Percentiles rank a stretch among this genome's conserved stretches.
Conservation (phyloP, 129 eudicot species). For the Daucus carota region DNA sequence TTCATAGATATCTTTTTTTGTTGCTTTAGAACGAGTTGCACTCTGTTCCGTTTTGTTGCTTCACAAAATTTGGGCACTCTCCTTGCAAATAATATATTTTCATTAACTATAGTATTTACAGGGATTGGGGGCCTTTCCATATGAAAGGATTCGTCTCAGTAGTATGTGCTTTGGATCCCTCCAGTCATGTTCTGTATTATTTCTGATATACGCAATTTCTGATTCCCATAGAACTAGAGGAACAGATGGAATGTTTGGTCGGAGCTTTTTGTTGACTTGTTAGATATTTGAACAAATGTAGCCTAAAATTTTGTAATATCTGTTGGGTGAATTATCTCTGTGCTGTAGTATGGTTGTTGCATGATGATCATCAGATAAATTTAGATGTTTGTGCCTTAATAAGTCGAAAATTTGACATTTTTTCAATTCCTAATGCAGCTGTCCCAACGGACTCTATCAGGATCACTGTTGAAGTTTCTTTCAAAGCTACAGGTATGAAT, state of each 20-base stretch:
- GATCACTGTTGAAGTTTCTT: conserved; percentile 83
- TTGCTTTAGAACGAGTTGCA: background rate
- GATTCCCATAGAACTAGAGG: background rate
- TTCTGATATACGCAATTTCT: background rate
- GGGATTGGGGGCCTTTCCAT: background rate
- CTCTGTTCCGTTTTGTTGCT: background rate
- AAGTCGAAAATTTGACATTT: background rate
- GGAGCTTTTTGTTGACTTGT: background rate
- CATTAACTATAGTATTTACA: background rate
- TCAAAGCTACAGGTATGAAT: conserved; percentile 88
- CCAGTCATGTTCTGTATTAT: background rate
- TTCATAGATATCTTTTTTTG: background rate
- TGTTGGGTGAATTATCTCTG: background rate
- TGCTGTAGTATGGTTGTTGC: background rate
- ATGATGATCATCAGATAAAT: background rate
- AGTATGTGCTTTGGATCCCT: background rate
- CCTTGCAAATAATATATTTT: background rate
- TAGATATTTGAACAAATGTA: background rate
- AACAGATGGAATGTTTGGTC: background rate
- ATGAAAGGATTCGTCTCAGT: background rate
- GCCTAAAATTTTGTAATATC: background rate
- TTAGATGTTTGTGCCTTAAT: background rate
- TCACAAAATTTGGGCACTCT: background rate
- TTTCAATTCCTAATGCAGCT: conserved; percentile 44
- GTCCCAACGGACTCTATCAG: conserved; percentile 89